Evolutionary conservation across 805 yeast genomes (phyloP), one percentile per base, ranked within the genome.

Genomic region (Yarrowia sp.): DNA sequence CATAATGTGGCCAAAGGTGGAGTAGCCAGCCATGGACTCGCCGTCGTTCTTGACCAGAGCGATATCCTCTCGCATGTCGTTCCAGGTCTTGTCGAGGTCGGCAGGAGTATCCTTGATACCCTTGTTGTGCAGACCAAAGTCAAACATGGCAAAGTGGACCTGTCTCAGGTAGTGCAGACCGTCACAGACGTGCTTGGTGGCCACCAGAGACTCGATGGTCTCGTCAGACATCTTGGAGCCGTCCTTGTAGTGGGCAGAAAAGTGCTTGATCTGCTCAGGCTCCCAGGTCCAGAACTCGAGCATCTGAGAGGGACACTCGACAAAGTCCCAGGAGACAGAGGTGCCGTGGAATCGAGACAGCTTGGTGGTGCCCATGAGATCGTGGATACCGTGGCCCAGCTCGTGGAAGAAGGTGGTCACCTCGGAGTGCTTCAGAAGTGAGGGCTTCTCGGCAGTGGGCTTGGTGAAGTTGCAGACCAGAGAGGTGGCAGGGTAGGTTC

Each of bases 271-370:
- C 74, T 85, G 86, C 41, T 80, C 77, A 63, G 80, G 80, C 63
- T 86, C 82, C 96, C 96, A 90, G 38, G 92, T 87, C 90, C 95
- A 90, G 74, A 85, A 88, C 75, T 90, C 96, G 70, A 90, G 79
- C 86, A 90, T 84, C 77, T 90, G 96, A 1, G 96, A 90, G 28
- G 96, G 97, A 66, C 93, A 90, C 75, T 90, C 96, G 59, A 90
- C 96, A 76, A 90, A 90, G 77, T 90, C 96, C 82, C 95, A 82
- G 41, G 88, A 85, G 48, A 89, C 93, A 38, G 83, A 79, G 32
- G 92, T 86, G 22, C 96, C 96, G 71, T 85, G 88, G 76, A 89
- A 90, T 68, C 87, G 81, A 2, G 88, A 80, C 68, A 82, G 85
- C 66, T 78, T 79, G 35, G 92, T 87, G 67, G 82, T 79, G 11